Evolutionary conservation across 2,329 filamentous ascomycete species (phyloP).

Genomic region (Aspergillus sp.): DNA sequence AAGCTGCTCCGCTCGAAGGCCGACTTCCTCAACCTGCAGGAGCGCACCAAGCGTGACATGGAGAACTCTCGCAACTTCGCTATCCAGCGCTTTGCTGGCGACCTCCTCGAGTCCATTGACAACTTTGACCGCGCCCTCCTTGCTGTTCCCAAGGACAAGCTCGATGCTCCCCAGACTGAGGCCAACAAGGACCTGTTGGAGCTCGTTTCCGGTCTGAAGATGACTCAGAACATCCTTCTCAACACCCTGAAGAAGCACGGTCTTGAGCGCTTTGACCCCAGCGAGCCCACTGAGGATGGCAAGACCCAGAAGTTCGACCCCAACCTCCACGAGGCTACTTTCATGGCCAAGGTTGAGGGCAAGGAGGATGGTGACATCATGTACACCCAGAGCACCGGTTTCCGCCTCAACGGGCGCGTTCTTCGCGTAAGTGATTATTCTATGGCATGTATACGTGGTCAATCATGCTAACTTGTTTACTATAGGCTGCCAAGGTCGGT

Average conservation of each 20-base stretch:
- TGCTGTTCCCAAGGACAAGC: constrained; percentile 74
- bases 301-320: constrained; percentile 88
- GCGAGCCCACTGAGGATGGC: constrained; percentile 43
- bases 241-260: constrained; percentile 90
- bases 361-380: constrained; percentile 92
- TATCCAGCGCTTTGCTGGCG: constrained; percentile 89
- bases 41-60: constrained; percentile 88
- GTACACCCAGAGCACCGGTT: constrained; percentile 92
- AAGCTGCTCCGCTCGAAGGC: constrained; percentile 91
- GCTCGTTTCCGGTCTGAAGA: constrained; percentile 86
- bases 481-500: constrained; percentile 83
- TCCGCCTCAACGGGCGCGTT: constrained; percentile 86
- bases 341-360: constrained; percentile 82
- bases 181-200: constrained; percentile 71
- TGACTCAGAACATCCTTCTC: constrained; percentile 90
- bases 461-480: constrained; percentile 2
- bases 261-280: constrained; percentile 82
- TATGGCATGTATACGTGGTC: neutral
- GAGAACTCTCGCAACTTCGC: constrained; percentile 87
- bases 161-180: constrained; percentile 57
- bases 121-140: constrained; percentile 91
- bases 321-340: constrained; percentile 94
- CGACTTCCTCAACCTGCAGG: constrained; percentile 97
- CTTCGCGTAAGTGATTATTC: constrained; percentile 59
- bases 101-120: constrained; percentile 92